Base-by-base conservation (phyloP, 2,329 filamentous ascomycete genomes). In the Mycosphaerella arachidis region DNA sequence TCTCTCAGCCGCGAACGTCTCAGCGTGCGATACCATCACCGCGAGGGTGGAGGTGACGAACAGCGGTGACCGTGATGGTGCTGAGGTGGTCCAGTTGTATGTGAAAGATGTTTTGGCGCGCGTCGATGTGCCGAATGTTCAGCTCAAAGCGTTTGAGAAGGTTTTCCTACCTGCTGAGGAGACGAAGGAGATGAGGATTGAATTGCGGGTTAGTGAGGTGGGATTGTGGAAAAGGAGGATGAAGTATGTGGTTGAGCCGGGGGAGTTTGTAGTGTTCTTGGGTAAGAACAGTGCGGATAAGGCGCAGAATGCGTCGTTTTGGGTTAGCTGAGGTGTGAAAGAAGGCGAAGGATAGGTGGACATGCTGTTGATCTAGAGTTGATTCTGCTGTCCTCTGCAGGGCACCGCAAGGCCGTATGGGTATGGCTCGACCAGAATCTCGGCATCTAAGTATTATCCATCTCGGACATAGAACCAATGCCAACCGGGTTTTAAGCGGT, bases 171-270 rank as follows among this genome's bases (percentile, higher is more conserved):
- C 57, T 10, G 61, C 66, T 0, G 69, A 69, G 0, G 58, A 66
- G 57, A 63, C 56, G 27, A 61, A 59, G 13, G 50, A 63, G 6
- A 58, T 66, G 6, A 48, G 37, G 2, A 66, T 68, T 57, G 77
- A 81, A 18, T 67, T 86, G 20, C 68, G 79, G 31, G 77, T 85
- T 3, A 66, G 71, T 20, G 77, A 82, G 52, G 72, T 84, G 63
- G 83, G 83, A 0, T 67, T 86, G 7, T 86, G 84, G 84, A 76
- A 84, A 70, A 66, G 74, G 12, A 77, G 74, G 35, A 88, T 90
- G 85, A 76, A 86, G 71, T 91, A 91, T 72, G 86, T 89, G 27
- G 87, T 91, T 40, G 89, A 91, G 78, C 82, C 83, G 3, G 88
- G 88, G 1, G 81, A 86, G 45, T 91, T 91, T 71, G 74, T 79